Evolutionary conservation across 352 stramenopile genomes (phyloP).

Genomic region (Phytopythium oedochilum): DNA sequence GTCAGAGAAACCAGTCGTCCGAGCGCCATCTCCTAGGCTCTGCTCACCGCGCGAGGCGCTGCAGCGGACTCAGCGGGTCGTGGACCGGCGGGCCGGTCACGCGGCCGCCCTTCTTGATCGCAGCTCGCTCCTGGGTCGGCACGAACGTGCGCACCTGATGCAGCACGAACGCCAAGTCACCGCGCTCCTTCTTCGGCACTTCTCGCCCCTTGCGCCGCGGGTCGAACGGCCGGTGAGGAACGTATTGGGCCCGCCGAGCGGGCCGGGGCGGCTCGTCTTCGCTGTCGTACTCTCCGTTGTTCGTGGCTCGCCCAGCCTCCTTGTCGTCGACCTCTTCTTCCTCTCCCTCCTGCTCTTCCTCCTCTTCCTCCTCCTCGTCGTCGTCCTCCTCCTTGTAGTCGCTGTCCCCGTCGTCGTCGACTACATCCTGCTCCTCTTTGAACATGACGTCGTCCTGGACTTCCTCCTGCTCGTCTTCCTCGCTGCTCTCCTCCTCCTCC

Average conservation of each 20-base stretch:
- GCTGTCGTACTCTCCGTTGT: not conserved
- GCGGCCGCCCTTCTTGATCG: slow-evolving; percentile 23
- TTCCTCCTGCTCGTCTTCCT: slow-evolving; percentile 1
- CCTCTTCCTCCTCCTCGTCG: slow-evolving; percentile 6
- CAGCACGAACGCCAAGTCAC: not conserved
- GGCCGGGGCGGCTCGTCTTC: not conserved
- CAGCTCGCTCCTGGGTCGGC: slow-evolving; percentile 21
- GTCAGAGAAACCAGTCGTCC: not conserved
- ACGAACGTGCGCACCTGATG: slow-evolving; percentile 17
- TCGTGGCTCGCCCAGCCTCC: too few relatives aligned
- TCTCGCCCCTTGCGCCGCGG: not conserved
- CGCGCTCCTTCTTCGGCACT: not conserved
- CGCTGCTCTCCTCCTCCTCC: not conserved
- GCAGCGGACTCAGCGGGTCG: slow-evolving; percentile 9
- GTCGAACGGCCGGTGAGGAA: not conserved
- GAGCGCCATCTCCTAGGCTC: too few relatives aligned
- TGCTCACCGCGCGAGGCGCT: not conserved
- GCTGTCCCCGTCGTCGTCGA: not conserved
- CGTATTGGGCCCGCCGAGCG: too few relatives aligned
- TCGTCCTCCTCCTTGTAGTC: not conserved
- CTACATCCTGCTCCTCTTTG: slow-evolving; percentile 4
- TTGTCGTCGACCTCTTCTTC: slow-evolving; percentile 11
- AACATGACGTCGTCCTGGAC: slow-evolving; percentile 1
- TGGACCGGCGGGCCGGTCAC: slow-evolving; percentile 41
- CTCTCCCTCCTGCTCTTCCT: slow-evolving; percentile 1